Evolutionary conservation across 768 basidiomycete genomes (phyloP).

Genomic region (Mycena crocata): DNA sequence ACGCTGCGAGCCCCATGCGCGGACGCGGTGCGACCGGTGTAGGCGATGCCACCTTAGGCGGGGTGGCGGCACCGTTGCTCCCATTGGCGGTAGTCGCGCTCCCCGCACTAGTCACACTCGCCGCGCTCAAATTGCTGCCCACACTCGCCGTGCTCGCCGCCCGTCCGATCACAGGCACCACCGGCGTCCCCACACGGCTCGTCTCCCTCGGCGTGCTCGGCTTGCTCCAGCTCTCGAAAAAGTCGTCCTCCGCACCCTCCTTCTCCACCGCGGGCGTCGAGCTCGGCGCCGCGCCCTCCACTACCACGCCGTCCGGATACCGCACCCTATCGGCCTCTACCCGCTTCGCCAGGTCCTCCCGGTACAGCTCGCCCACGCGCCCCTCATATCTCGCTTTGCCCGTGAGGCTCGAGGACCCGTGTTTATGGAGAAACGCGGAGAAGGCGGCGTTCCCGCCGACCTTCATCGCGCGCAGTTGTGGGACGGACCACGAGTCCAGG

Average conservation of each 20-base stretch:
- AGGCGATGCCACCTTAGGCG: conserved; percentile 42
- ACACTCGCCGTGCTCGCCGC: conserved; percentile 16
- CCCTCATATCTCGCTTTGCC: conserved; percentile 91
- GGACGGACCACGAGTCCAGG: conserved; percentile 93
- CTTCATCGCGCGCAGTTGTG: conserved; percentile 95
- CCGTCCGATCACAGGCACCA: conserved; percentile 27
- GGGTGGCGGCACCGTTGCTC: conserved; percentile 33
- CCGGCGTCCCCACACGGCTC: conserved; percentile 33
- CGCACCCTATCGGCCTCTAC: conserved; percentile 79
- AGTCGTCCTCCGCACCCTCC: conserved; percentile 81
- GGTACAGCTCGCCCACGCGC: conserved; percentile 88
- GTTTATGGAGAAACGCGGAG: conserved; percentile 89
- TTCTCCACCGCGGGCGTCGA: conserved; percentile 54
- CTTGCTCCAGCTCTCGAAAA: conserved; percentile 98
- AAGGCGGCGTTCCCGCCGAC: conserved; percentile 92
- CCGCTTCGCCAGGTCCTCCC: conserved; percentile 86
- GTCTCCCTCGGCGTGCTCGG: conserved; percentile 65
- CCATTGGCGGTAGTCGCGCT: too few species aligned
- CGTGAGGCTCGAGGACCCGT: conserved; percentile 78
- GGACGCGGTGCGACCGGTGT: conserved; percentile 50
- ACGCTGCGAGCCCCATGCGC: conserved; percentile 28
- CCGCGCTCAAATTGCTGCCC: conserved; percentile 11
- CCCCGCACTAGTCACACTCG: too few species aligned
- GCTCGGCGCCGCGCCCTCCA: conserved; percentile 81
- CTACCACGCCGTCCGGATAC: conserved; percentile 81